A percentile compares a stretch with the other conserved stretches of the same genome.
Evolutionary conservation across 352 stramenopile species (phyloP).

Genomic region (Pythium grandisporangium): DNA sequence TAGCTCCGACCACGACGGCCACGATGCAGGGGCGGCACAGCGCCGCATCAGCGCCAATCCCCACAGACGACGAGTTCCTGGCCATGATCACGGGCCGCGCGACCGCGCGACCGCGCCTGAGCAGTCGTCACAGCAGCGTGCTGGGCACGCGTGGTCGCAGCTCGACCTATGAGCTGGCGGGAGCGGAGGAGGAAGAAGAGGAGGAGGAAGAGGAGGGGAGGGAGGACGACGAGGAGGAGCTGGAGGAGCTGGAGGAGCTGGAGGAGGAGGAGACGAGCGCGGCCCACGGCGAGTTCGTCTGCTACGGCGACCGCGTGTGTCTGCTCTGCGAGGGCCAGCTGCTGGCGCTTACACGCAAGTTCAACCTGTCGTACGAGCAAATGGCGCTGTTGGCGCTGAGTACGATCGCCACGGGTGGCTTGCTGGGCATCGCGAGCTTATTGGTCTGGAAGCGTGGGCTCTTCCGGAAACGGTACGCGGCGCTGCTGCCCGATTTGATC

Average conservation of each 20-base stretch:
- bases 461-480: conserved; percentile 65
- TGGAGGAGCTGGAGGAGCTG: conserved; percentile 3
- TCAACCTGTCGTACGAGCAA: conserved; percentile 73
- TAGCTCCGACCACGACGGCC: too few relatives aligned
- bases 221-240: too few relatives aligned
- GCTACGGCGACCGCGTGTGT: conserved; percentile 62
- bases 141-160: too few relatives aligned
- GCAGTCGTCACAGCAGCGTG: too few relatives aligned
- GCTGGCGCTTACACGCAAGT: conserved; percentile 53
- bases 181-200: too few relatives aligned
- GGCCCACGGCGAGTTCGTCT: conserved; percentile 44
- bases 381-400: conserved; percentile 45
- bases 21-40: too few relatives aligned
- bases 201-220: too few relatives aligned
- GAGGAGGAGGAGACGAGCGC: conserved; percentile 40
- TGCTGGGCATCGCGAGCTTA: conserved; percentile 57
- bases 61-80: too few relatives aligned
- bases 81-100: too few relatives aligned
- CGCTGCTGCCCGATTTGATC: conserved; percentile 39
- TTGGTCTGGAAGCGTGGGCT: conserved; percentile 63
- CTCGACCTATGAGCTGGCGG: too few relatives aligned
- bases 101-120: too few relatives aligned
- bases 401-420: conserved; percentile 38
- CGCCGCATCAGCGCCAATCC: too few relatives aligned
- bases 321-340: conserved; percentile 70